These are phyloP conservation scores for Populus hybrid DNA, from an alignment of 441 rosid genomes.

Conservation along the genomic window DNA sequence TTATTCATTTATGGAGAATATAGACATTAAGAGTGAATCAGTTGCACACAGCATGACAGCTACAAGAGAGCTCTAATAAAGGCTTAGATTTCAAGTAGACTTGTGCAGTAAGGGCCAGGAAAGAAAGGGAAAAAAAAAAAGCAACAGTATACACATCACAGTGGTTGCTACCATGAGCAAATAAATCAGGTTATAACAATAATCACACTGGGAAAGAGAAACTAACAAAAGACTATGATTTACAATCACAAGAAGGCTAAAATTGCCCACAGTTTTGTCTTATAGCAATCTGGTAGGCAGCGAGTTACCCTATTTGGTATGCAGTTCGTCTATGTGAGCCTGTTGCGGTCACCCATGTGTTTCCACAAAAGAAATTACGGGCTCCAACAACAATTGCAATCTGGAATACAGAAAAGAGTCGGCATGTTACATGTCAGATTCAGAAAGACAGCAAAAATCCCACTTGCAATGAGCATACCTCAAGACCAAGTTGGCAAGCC, in stretches of 20 bases:
- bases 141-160: not conserved
- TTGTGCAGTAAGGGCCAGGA: not conserved
- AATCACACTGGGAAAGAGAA: not conserved
- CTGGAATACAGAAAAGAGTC: slow-evolving; percentile 23
- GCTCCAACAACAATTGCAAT: slow-evolving; percentile 87
- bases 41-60: not conserved
- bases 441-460: not conserved
- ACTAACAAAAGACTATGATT: not conserved
- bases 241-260: not conserved
- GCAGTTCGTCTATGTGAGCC: slow-evolving; percentile 79
- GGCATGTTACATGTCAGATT: slow-evolving; percentile 7
- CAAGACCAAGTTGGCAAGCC: slow-evolving; percentile 69
- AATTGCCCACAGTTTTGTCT: not conserved
- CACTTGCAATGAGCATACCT: slow-evolving; percentile 35
- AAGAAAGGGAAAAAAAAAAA: no score
- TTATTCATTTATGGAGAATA: not conserved
- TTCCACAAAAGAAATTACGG: slow-evolving; percentile 81
- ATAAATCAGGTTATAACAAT: not conserved
- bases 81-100: not conserved
- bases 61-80: not conserved
- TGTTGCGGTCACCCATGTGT: slow-evolving; percentile 67
- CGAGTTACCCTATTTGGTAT: slow-evolving; percentile 77
- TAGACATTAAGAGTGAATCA: not conserved
- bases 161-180: not conserved
- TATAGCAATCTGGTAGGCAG: not conserved